Base-by-base conservation (phyloP, 768 basidiomycete species). In the Tubosaeta sp. region DNA sequence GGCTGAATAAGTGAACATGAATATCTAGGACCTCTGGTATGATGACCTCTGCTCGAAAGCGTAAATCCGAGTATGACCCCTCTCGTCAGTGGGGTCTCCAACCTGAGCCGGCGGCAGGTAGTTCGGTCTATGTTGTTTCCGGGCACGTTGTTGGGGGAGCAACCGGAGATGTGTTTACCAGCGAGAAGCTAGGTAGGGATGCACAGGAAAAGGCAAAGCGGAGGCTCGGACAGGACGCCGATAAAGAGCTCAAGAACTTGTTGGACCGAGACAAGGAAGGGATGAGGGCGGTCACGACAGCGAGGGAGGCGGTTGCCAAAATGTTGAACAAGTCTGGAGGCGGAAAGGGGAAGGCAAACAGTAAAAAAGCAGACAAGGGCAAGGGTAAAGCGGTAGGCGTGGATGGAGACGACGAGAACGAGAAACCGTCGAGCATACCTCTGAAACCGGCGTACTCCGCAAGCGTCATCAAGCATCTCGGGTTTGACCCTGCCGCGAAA, bases 201-300 rank as follows among this genome's bases (percentile, higher is more conserved):
- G 85, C 86, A 2, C 88, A 92, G 59, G 87, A 86, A 18, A 86
- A 77, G 60, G 82, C 86, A 6, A 82, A 82, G 56, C 79, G 91
- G 40, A 77, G 77, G 62, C 55, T 79, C 12, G 76, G 76, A 16
- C 76, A 77, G 51, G 80, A 85, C 43, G 74, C 79, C 2, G 92
- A 94, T 49, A 71, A 68, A 35, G 73, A 76, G 19, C 66, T 94
- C 58, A 76, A 83, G 65, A 64, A 67, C 34, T 66, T 93, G 35
- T 62, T 91, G 54, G 73, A 79, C 56, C 71, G 79, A 42, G 87
- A 90, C 59, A 81, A 76, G 61, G 79, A 84, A 24, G 86, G 86
- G 8, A 85, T 82, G 78, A 79, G 69, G 56, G 77, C 76, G 14
- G 82, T 87, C 16, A 72, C 81, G 57, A 77, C 70, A 49, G 82